phyloP scores from a whole-genome alignment of 2,329 filamentous ascomycete genomes.

The Fusarium sp. region DNA sequence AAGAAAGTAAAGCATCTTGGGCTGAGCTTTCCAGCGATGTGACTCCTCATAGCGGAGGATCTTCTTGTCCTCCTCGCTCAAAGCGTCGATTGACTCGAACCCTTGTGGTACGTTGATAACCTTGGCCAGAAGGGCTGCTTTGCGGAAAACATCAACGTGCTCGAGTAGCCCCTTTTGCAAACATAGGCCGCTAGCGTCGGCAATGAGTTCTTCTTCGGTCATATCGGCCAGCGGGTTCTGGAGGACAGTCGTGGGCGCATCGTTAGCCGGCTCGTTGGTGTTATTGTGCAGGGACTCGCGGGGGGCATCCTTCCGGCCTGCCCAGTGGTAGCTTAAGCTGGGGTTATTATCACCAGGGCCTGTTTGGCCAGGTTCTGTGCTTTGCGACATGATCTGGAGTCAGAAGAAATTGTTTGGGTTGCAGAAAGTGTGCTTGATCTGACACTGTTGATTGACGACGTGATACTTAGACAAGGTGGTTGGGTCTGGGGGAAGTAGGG shows the following conservation, averaged over 20 bases:
- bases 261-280: not conserved
- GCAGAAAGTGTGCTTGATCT: not conserved
- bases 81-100: constrained; percentile 44
- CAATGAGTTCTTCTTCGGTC: constrained; percentile 29
- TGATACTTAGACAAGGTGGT: not conserved
- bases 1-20: constrained; percentile 54
- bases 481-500: not conserved
- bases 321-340: not conserved
- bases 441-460: not conserved
- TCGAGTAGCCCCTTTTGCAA: constrained; percentile 56
- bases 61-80: constrained; percentile 51
- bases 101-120: constrained; percentile 36
- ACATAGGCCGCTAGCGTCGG: constrained; percentile 32
- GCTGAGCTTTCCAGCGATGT: constrained; percentile 66
- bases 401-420: not conserved
- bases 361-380: not conserved
- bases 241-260: constrained; percentile 13
- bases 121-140: constrained; percentile 52
- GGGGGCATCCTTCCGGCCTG: not conserved
- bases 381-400: not conserved
- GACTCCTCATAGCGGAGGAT: constrained; percentile 57
- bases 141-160: constrained; percentile 53
- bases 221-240: constrained; percentile 39
- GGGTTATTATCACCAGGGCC: not conserved
- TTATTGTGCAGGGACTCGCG: not conserved